These are phyloP conservation scores for Agrocybe praecox DNA, from an alignment of 768 basidiomycete species.

Conservation along the genomic window DNA sequence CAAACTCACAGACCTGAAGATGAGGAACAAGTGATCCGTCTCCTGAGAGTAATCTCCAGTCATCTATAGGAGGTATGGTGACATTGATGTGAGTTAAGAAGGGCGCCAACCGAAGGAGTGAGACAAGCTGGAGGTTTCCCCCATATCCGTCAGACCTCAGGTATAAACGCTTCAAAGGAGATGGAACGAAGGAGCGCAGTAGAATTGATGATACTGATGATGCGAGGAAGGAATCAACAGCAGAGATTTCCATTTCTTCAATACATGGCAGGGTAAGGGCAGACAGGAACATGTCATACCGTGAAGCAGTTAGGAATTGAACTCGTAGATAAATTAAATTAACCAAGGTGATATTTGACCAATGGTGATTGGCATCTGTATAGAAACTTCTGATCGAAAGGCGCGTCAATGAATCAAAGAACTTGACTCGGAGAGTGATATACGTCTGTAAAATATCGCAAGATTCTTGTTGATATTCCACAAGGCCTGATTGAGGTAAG, in stretches of 20 bases:
- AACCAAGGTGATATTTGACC: background rate
- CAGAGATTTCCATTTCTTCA: background rate
- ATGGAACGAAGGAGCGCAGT: background rate
- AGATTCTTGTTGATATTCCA: background rate
- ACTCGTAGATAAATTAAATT: background rate
- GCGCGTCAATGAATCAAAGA: background rate
- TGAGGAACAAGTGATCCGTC: background rate
- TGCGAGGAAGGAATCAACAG: background rate
- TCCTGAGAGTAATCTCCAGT: background rate
- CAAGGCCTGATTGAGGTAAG: background rate
- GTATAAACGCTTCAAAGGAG: background rate
- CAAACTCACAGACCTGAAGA: slow-evolving; percentile 1
- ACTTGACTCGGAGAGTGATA: background rate
- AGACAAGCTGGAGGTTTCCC: background rate
- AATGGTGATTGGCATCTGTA: background rate
- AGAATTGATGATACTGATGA: background rate
- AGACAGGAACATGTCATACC: background rate
- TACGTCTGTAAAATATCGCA: background rate
- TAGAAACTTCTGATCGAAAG: background rate
- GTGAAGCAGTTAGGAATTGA: background rate
- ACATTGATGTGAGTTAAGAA: background rate
- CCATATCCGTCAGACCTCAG: background rate
- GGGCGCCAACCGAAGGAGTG: background rate
- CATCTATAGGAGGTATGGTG: background rate
- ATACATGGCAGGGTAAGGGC: background rate